These are phyloP conservation scores for Vitis cinerea DNA, from an alignment of 164 flowering plant genomes.

Conservation along the genomic window DNA sequence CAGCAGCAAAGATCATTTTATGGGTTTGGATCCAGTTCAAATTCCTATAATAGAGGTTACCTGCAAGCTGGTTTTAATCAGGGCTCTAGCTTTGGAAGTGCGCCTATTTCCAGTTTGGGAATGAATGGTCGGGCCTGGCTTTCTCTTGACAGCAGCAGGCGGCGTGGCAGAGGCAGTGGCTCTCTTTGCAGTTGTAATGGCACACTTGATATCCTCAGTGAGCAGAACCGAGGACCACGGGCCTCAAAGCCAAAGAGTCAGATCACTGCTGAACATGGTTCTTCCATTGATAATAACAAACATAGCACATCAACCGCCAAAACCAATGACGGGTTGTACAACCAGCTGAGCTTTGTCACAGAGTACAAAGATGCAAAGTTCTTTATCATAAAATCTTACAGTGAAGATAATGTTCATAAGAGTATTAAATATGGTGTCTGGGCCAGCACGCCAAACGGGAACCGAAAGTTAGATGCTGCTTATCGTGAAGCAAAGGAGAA, in stretches of 20 bases:
- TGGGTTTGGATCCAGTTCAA: constrained; percentile 60
- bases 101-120: constrained; percentile 49
- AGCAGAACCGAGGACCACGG: constrained; percentile 92
- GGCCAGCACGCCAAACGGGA: constrained; percentile 95
- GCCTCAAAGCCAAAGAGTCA: constrained; percentile 68
- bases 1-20: constrained; percentile 59
- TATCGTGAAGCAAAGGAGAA: constrained; percentile 71
- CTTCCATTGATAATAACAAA: constrained; percentile 36
- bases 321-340: constrained; percentile 36
- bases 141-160: constrained; percentile 56
- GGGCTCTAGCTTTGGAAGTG: constrained; percentile 47
- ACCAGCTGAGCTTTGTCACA: constrained; percentile 60
- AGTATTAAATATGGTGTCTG: constrained; percentile 91
- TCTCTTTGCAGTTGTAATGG: constrained; percentile 56
- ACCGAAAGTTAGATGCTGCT: constrained; percentile 82
- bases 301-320: constrained; percentile 29
- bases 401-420: constrained; percentile 94
- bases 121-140: constrained; percentile 43
- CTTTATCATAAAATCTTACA: constrained; percentile 89
- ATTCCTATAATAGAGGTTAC: constrained; percentile 53
- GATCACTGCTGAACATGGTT: constrained; percentile 42
- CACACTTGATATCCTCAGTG: constrained; percentile 57
- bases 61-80: constrained; percentile 45
- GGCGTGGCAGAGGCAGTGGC: constrained; percentile 53
- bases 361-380: constrained; percentile 78